Base-by-base conservation (phyloP, 345 rosid species). In the Bretschneidera sinensis region DNA sequence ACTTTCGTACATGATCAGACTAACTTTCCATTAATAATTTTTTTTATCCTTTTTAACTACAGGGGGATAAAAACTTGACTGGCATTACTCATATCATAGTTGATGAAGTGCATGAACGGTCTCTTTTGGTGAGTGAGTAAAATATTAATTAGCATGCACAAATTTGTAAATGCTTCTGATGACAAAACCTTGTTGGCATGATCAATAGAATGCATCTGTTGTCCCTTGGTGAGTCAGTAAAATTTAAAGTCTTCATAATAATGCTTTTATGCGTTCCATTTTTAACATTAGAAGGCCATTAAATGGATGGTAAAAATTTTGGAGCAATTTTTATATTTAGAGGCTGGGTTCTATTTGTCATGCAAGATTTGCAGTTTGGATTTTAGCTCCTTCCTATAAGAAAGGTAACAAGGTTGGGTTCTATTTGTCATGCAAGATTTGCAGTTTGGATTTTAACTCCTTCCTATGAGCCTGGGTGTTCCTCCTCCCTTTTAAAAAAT, bases 81-180 rank as follows among this genome's bases (percentile, higher is more conserved):
- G 88, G 87, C 22, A 66, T 92, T 71, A 86, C 85, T 54, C 96
- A 92, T 68, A 79, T 92, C 56, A 85, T 92, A 59, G 98, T 89
- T 45, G 98, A 92, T 73, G 98, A 92, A 83, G 96, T 92, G 61
- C 98, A 92, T 70, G 98, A 92, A 74, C 84, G 98, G 28, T 92
- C 96, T 34, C 81, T 87, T 73, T 67, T 85, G 98, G 98, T 86
- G 61, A 79, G 91, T 82, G 60, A 45, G 57, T 51, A 11, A 39
- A 39, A 5, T 39, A 39, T 9, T 1, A 4, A 39, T 5, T 39
- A 5, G 45, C 2, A 31, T 9, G 4, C 35, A 11, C 45, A 39
- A 9, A 39, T 7, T 5, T 39, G 2, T 39, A 39, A 11, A 11
- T 39, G 45, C 45, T 39, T 39, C 45, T 13, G 15, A 1, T 39